Evolutionary conservation across 768 basidiomycete species (phyloP), one percentile per base, ranked within the genome.

Genomic region (Pleurotus cornucopiae): DNA sequence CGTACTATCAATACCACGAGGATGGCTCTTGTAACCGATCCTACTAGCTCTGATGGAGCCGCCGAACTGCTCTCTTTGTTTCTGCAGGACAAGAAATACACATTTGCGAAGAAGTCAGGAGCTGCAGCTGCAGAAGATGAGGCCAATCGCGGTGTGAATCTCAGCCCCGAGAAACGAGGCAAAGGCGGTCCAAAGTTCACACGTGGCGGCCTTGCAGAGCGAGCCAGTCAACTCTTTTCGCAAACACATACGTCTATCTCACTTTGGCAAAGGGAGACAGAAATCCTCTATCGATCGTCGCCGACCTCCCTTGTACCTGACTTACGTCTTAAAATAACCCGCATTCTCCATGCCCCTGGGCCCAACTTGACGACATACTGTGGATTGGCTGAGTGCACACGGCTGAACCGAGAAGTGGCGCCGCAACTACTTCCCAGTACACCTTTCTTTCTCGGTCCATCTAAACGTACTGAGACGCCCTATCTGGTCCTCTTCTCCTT

Each of bases 131-230:
- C 68, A 13, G 72, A 75, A 46, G 64, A 63, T 2, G 73, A 79
- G 59, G 63, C 72, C 1, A 69, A 70, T 9, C 75, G 82, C n/a
- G 85, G 83, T 1, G 61, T 87, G 39, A 75, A 75, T 57, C 62
- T 83, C 53, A 87, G 84, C 66, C 85, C 85, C 0, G 75, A 81
- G 60, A 86, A 85, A 67, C 73, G 71, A 47, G 72, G 70, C 13
- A 77, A 75, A 63, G 20, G 37, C 21, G 72, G 69, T 23, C 65
- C 69, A 26, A 82, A 76, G 60, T 78, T 78, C 43, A 49, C 76
- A 41, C 74, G 80, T n/a, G 78, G 78, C 38, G 84, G 85, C 1
- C 61, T 85, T 2, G 84, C 84, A 0, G 78, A 79, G 30, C 76
- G 74, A 5, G 76, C 80, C 1, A 73, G 74, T 3, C 69, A 73